Evolutionary conservation across 2,329 filamentous ascomycete species (phyloP).

Genomic region (Bipolaris zeicola): DNA sequence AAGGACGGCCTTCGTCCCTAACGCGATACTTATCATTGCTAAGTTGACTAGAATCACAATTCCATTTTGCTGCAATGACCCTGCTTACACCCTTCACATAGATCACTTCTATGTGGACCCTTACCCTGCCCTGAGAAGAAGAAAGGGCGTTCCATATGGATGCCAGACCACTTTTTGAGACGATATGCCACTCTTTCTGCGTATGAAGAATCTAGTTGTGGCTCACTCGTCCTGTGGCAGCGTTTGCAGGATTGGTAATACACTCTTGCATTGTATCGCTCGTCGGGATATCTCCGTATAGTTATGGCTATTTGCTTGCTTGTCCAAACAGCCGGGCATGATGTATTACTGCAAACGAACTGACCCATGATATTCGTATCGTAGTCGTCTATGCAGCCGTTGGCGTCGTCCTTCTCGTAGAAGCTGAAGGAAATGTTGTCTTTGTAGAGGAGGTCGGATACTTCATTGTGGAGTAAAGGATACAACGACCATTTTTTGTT

Average conservation of each 20-base stretch:
- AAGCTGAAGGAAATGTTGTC: not conserved
- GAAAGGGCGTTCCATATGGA: not conserved
- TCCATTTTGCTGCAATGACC: no score
- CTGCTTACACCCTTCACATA: not conserved
- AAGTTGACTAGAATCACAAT: no score
- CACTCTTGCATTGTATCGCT: not conserved
- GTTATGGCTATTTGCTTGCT: conserved; percentile 22
- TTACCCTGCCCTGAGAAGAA: not conserved
- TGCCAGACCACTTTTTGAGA: not conserved
- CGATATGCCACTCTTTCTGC: not conserved
- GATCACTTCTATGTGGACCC: not conserved
- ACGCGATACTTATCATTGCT: no score
- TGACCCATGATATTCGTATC: conserved; percentile 20
- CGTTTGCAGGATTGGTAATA: not conserved
- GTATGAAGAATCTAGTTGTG: not conserved
- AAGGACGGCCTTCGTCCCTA: no score
- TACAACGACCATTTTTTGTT: no score
- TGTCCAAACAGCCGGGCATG: conserved; percentile 16
- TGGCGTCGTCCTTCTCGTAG: conserved; percentile 2
- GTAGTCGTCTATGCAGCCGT: conserved; percentile 7
- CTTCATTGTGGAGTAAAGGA: no score
- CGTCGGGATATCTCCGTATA: conserved; percentile 19
- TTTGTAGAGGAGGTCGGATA: no score
- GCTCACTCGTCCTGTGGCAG: not conserved
- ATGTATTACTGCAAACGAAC: conserved; percentile 21